Base-by-base conservation (phyloP, 2,329 filamentous ascomycete species). In the Claviceps sp. region DNA sequence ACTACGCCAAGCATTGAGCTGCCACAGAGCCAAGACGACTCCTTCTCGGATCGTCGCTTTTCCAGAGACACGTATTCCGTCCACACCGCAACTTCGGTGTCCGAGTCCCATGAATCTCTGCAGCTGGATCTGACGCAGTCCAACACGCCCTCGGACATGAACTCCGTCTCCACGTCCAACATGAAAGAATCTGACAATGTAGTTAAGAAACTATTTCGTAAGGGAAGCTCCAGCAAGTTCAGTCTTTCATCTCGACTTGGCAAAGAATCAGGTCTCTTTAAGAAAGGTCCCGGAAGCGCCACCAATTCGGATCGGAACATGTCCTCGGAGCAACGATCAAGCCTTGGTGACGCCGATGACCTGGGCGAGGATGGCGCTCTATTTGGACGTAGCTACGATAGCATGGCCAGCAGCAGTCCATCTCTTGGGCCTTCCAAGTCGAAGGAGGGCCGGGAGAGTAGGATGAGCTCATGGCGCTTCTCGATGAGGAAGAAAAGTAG, bases 181-280 rank as follows among this genome's bases (percentile, higher is more conserved):
- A 55, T 64, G 34, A 78, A 76, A 59, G 71, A 80, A 52, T 68
- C 73, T 56, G 77, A 81, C 50, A 78, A 79, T 56, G 77, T 78
- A 51, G 68, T 82, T 57, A 70, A 75, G 61, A 78, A 82, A 62
- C 70, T 84, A 48, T 76, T 84, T 52, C 77, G 81, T 37, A 84
- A 84, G 67, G 78, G 80, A 48, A 82, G 78, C 62, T 80, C 79
- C 6, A 75, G 78, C 64, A 84, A 84, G 67, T 84, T 84, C 62
- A 79, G 78, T 63, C 69, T 83, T 54, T 74, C 80, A 13, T 79
- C 78, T 48, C 65, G 77, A 53, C 60, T 77, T 19, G 71, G 72
- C 50, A 84, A 80, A 59, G 75, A 77, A 47, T 72, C 73, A 30
- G 64, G 69, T 10, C 65, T 78, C 26, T 80, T 79, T 58, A 80